Evolutionary conservation across 225 moss, liverwort and hornwort genomes (phyloP).

Genomic region (Climacium dendroides): DNA sequence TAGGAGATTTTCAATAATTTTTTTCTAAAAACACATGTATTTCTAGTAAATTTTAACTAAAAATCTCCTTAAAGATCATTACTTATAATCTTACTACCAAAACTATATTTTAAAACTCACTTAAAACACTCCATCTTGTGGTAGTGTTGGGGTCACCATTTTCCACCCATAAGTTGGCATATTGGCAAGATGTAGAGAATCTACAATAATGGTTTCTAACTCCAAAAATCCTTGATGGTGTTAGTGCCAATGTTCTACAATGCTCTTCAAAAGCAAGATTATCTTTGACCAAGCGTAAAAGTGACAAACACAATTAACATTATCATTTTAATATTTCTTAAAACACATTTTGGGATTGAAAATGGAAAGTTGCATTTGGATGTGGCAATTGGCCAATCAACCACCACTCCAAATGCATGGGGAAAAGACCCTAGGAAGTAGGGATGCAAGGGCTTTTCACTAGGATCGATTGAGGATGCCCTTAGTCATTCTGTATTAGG

Average conservation of each 20-base stretch:
- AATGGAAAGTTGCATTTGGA: background rate
- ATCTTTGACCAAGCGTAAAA: background rate
- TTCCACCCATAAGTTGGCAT: fast-evolving
- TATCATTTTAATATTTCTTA: too few relatives aligned
- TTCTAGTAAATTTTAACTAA: too few relatives aligned
- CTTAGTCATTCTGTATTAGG: background rate
- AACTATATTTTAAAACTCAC: too few relatives aligned
- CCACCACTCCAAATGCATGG: fast-evolving
- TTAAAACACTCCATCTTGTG: too few relatives aligned
- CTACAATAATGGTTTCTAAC: background rate
- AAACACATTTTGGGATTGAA: background rate
- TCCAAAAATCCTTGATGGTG: background rate
- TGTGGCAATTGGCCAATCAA: background rate
- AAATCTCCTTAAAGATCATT: too few relatives aligned
- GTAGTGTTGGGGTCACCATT: fast-evolving
- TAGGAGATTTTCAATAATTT: too few relatives aligned
- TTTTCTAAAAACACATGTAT: too few relatives aligned
- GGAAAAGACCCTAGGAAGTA: background rate
- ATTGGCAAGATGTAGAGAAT: background rate
- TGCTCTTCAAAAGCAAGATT: background rate
- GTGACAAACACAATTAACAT: background rate
- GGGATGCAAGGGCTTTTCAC: background rate
- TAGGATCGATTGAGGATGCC: background rate
- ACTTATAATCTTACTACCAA: too few relatives aligned
- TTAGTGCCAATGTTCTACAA: background rate